Evolutionary conservation across 441 rosid species (phyloP).

Genomic region (Manihot esculenta): DNA sequence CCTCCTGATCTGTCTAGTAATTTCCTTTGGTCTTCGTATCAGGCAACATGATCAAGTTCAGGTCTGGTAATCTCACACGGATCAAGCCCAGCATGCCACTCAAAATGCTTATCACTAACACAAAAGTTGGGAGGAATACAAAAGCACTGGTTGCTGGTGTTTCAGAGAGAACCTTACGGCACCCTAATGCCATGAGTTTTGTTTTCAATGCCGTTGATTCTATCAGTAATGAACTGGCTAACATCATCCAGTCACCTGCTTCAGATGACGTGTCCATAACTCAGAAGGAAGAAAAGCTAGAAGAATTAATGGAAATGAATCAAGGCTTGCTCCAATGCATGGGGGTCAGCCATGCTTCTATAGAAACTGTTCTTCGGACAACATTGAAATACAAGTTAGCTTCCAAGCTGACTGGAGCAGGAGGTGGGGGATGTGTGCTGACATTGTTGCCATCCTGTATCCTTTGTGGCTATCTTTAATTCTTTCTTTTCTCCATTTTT

Average conservation of each 20-base stretch:
- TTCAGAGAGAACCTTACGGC: conserved; percentile 67
- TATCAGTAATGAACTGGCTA: conserved; percentile 69
- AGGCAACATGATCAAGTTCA: conserved; percentile 92
- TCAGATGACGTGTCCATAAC: conserved; percentile 46
- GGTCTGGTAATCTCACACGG: conserved; percentile 63
- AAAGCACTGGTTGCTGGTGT: conserved; percentile 90
- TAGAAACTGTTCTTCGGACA: conserved; percentile 71
- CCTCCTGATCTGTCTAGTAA: neutral
- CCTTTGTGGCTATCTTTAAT: conserved; percentile 26
- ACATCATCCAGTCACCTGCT: conserved; percentile 52
- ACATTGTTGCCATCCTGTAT: conserved; percentile 89
- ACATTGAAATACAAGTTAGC: conserved; percentile 75
- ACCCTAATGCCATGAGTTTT: conserved; percentile 66
- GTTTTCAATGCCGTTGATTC: conserved; percentile 76
- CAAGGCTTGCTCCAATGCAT: conserved; percentile 86
- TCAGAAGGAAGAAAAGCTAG: conserved; percentile 62
- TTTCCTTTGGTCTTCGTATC: conserved; percentile 9
- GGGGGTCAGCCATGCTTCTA: conserved; percentile 90
- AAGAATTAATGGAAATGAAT: conserved; percentile 90
- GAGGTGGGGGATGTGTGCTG: conserved; percentile 93
- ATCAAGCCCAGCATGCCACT: conserved; percentile 58
- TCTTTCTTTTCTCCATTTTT: neutral
- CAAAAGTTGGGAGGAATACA: conserved; percentile 83
- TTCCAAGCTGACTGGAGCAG: conserved; percentile 92
- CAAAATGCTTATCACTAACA: conserved; percentile 87